phyloP scores from a whole-genome alignment of 495 filamentous ascomycete species.

The Astrocystis sublimbata region DNA sequence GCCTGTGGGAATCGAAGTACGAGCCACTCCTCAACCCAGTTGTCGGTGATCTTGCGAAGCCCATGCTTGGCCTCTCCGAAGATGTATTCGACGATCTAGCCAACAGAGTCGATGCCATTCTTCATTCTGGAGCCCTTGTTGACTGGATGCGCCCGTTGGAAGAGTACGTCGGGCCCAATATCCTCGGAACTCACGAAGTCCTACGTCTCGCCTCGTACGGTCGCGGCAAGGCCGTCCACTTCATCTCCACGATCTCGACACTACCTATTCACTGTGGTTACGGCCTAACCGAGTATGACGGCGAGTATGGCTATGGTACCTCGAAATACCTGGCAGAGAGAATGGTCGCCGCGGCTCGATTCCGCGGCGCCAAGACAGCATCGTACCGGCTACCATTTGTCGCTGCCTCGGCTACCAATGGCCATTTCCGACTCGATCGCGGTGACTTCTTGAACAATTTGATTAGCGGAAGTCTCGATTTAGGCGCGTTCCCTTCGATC shows the following conservation, averaged over 20 bases:
- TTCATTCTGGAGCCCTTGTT: slow-evolving; percentile 36
- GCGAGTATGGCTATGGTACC: slow-evolving; percentile 36
- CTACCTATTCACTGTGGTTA: slow-evolving; percentile 31
- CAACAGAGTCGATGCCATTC: slow-evolving; percentile 29
- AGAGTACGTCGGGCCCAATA: slow-evolving; percentile 38
- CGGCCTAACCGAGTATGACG: slow-evolving; percentile 23
- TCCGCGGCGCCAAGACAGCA: slow-evolving; percentile 32
- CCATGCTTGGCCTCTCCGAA: slow-evolving; percentile 29
- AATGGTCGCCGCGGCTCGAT: slow-evolving; percentile 33
- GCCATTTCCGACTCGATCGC: slow-evolving; percentile 35
- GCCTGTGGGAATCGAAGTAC: slow-evolving; percentile 29
- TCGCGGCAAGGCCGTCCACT: slow-evolving; percentile 31
- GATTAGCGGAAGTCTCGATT: slow-evolving; percentile 30
- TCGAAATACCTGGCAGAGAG: slow-evolving; percentile 37
- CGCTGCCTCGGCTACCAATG: slow-evolving; percentile 30
- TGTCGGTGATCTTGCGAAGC: slow-evolving; percentile 31
- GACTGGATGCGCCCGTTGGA: slow-evolving; percentile 39
- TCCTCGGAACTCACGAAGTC: slow-evolving; percentile 38
- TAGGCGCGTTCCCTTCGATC: slow-evolving; percentile 33
- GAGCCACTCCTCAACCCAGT: slow-evolving; percentile 25
- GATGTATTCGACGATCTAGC: slow-evolving; percentile 30
- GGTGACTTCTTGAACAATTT: slow-evolving; percentile 40
- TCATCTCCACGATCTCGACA: slow-evolving; percentile 37
- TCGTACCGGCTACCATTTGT: slow-evolving; percentile 36
- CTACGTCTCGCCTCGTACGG: slow-evolving; percentile 36